Percentiles rank a stretch among this genome's conserved stretches.
Conservation (phyloP, 805 yeast species). For the Scheffersomyces ergatensis region DNA sequence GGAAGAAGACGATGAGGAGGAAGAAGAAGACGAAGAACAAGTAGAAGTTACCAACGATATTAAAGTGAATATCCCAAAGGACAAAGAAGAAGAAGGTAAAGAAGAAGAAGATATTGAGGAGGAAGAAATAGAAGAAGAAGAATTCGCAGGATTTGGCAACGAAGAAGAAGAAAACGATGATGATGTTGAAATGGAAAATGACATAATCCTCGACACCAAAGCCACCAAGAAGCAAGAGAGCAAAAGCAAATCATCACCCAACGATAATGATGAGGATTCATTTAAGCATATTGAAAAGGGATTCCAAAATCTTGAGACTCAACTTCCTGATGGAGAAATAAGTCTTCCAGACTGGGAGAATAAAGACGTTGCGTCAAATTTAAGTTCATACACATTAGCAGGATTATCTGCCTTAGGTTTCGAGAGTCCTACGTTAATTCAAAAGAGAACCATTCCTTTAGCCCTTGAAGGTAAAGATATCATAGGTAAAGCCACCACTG, state of each 20-base stretch:
- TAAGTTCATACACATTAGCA: slow-evolving; percentile 57
- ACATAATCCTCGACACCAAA: slow-evolving; percentile 2
- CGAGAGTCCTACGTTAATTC: slow-evolving; percentile 79
- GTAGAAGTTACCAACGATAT: slow-evolving; percentile 14
- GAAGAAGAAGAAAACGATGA: slow-evolving; percentile 8
- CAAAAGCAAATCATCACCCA: background rate
- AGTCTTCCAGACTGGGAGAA: slow-evolving; percentile 63
- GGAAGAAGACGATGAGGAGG: slow-evolving; percentile 14
- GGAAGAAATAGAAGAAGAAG: slow-evolving; percentile 16
- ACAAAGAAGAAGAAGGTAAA: slow-evolving; percentile 14
- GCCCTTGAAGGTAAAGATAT: slow-evolving; percentile 76
- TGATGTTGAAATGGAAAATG: slow-evolving; percentile 2
- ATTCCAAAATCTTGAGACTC: slow-evolving; percentile 24
- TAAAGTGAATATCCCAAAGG: slow-evolving; percentile 12
- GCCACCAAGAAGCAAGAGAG: background rate
- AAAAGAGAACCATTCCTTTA: slow-evolving; percentile 68
- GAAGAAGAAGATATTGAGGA: slow-evolving; percentile 25
- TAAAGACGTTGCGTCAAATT: slow-evolving; percentile 34
- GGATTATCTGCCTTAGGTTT: slow-evolving; percentile 64
- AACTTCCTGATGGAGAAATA: slow-evolving; percentile 35
- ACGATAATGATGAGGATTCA: background rate
- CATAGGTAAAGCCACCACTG: slow-evolving; percentile 95
- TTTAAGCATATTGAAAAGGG: slow-evolving; percentile 23
- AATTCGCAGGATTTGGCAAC: slow-evolving; percentile 14
- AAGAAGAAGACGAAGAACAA: slow-evolving; percentile 9